A percentile compares a stretch with the other conserved stretches of the same genome.
phyloP scores from a whole-genome alignment of 164 flowering plant species.

The Chimonanthus salicifolius region DNA sequence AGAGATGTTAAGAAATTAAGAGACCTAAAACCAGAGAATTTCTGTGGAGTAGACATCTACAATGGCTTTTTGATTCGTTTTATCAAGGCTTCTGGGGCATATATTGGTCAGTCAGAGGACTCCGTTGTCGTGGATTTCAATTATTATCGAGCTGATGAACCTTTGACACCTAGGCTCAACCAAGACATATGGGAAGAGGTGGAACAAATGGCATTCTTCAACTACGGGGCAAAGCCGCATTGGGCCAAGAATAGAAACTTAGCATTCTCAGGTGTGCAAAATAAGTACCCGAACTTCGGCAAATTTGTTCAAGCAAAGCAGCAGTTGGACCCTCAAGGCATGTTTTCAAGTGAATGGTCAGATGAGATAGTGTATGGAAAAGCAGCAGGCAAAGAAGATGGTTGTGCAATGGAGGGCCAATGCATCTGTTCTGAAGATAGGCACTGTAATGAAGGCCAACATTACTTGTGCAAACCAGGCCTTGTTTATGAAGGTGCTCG shows the following conservation, averaged over 20 bases:
- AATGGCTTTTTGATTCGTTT: constrained; percentile 73
- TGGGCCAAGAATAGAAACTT: constrained; percentile 84
- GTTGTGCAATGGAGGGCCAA: constrained; percentile 75
- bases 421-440: constrained; percentile 73
- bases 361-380: constrained; percentile 52
- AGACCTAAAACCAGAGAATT: constrained; percentile 51
- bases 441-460: constrained; percentile 63
- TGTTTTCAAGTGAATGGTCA: constrained; percentile 70
- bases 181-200: constrained; percentile 80
- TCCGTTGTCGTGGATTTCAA: constrained; percentile 79
- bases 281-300: constrained; percentile 43
- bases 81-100: constrained; percentile 60
- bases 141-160: constrained; percentile 61
- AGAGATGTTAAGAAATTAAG: constrained; percentile 56
- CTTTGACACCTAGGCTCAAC: constrained; percentile 60
- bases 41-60: constrained; percentile 75
- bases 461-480: constrained; percentile 58
- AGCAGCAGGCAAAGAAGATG: constrained; percentile 33
- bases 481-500: constrained; percentile 58
- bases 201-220: constrained; percentile 87
- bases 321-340: constrained; percentile 45
- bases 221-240: constrained; percentile 73
- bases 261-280: constrained; percentile 55
- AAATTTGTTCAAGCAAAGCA: constrained; percentile 57
- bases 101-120: constrained; percentile 70